A percentile compares a stretch with the other conserved stretches of the same genome.
These are phyloP conservation scores for Grosmannia huntii DNA, from an alignment of 2,329 filamentous ascomycete genomes.

Conservation along the genomic window DNA sequence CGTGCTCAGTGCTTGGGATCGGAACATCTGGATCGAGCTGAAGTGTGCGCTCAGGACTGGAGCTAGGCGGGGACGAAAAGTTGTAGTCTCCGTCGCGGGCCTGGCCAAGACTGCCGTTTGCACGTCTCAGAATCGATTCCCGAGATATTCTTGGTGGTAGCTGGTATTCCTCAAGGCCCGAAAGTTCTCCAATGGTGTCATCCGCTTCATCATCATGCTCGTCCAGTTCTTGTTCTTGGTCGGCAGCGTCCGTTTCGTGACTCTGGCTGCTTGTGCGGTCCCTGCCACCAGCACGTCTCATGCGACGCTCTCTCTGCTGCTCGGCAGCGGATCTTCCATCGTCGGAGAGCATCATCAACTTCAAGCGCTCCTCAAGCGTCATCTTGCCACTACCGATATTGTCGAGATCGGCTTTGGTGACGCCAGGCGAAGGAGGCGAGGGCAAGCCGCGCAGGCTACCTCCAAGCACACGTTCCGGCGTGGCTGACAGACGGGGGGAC, in stretches of 20 bases:
- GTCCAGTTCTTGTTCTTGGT: slow-evolving; percentile 18
- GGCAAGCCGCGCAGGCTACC: slow-evolving; percentile 51
- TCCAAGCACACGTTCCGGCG: slow-evolving; percentile 57
- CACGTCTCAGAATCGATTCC: slow-evolving; percentile 82
- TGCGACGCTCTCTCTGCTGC: slow-evolving; percentile 54
- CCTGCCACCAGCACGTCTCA: slow-evolving; percentile 47
- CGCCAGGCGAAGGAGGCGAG: slow-evolving; percentile 55
- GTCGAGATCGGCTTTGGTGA: slow-evolving; percentile 66
- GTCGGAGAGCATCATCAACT: slow-evolving; percentile 77
- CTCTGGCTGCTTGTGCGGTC: slow-evolving; percentile 31
- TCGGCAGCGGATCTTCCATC: slow-evolving; percentile 50
- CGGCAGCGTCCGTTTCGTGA: slow-evolving; percentile 25
- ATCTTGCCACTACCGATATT: slow-evolving; percentile 64
- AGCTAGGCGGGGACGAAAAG: slow-evolving; percentile 48
- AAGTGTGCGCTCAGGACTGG: slow-evolving; percentile 43
- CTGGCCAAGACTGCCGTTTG: slow-evolving; percentile 51
- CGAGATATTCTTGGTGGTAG: slow-evolving; percentile 72
- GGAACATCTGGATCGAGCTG: slow-evolving; percentile 77
- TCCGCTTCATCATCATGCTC: slow-evolving; percentile 39
- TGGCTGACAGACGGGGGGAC: slow-evolving; percentile 52
- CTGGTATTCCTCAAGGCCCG: slow-evolving; percentile 48
- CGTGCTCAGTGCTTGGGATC: slow-evolving; percentile 66
- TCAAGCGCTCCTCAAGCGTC: slow-evolving; percentile 73
- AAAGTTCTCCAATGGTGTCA: slow-evolving; percentile 47
- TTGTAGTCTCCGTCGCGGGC: slow-evolving; percentile 50